Evolutionary conservation across 2,329 filamentous ascomycete species (phyloP).

Genomic region (Cadophora gregata): DNA sequence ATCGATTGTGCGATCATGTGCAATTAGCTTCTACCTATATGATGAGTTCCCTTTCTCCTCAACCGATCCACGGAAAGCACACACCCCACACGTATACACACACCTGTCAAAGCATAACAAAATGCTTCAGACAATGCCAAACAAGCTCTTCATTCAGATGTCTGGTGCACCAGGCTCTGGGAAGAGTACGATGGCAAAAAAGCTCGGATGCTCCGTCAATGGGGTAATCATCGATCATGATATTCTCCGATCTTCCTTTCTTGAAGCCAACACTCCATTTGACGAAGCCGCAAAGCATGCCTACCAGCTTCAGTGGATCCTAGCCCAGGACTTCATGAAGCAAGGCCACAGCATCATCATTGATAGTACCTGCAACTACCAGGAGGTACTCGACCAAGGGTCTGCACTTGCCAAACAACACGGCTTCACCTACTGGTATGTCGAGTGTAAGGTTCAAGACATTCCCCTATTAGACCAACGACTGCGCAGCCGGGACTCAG

Average conservation of each 20-base stretch:
- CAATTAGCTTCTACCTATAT: too few species aligned
- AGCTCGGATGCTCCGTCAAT: neutral
- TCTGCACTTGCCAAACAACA: neutral
- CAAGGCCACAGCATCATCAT: neutral
- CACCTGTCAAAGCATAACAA: too few species aligned
- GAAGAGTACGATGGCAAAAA: neutral
- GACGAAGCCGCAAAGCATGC: neutral
- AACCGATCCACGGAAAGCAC: too few species aligned
- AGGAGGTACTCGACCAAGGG: neutral
- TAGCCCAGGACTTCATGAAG: neutral
- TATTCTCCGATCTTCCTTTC: neutral
- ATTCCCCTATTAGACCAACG: neutral
- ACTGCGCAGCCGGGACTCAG: neutral
- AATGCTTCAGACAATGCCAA: too few species aligned
- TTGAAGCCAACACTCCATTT: neutral
- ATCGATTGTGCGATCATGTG: too few species aligned
- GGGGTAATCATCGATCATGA: neutral
- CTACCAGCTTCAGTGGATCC: neutral
- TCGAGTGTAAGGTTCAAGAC: neutral
- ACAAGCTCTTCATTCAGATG: neutral
- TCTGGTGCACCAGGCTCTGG: neutral
- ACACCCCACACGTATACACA: too few species aligned
- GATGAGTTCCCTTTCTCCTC: too few species aligned
- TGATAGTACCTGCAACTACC: neutral
- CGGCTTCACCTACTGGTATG: neutral